These are phyloP conservation scores for Suhomyces yuchorum DNA, from an alignment of 1,139 yeast genomes.

Conservation along the genomic window DNA sequence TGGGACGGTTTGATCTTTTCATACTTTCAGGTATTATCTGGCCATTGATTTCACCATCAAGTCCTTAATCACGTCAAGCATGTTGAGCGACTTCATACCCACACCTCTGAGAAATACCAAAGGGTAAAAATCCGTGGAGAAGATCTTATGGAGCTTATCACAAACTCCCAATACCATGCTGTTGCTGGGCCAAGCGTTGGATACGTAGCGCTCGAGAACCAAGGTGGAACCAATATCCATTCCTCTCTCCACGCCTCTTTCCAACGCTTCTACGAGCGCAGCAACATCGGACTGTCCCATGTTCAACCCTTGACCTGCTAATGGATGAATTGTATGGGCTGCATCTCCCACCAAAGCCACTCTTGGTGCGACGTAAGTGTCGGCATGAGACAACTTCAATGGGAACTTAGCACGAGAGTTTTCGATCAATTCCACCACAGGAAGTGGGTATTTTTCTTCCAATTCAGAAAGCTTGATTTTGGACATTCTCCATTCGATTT, in stretches of 20 bases:
- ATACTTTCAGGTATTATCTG: no score
- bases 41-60: conserved; percentile 38
- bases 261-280: conserved; percentile 67
- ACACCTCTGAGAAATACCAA: conserved; percentile 72
- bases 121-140: conserved; percentile 73
- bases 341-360: conserved; percentile 96
- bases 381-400: conserved; percentile 85
- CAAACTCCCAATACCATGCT: conserved; percentile 83
- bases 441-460: conserved; percentile 68
- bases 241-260: conserved; percentile 72
- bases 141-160: conserved; percentile 88
- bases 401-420: conserved; percentile 88
- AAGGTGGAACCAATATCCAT: conserved; percentile 84
- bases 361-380: conserved; percentile 78
- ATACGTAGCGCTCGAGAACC: conserved; percentile 83
- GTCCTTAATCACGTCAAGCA: conserved; percentile 61
- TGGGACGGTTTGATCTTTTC: no score
- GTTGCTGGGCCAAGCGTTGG: conserved; percentile 76
- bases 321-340: conserved; percentile 95
- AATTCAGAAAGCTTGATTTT: conserved; percentile 43
- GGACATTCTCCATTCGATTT: conserved; percentile 72
- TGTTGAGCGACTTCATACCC: conserved; percentile 73
- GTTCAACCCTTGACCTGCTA: conserved; percentile 97
- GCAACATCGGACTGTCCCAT: conserved; percentile 98
- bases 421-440: conserved; percentile 58